Evolutionary conservation across 2,329 filamentous ascomycete species (phyloP).

Genomic region (Paraphaeosphaeria sporulosa): DNA sequence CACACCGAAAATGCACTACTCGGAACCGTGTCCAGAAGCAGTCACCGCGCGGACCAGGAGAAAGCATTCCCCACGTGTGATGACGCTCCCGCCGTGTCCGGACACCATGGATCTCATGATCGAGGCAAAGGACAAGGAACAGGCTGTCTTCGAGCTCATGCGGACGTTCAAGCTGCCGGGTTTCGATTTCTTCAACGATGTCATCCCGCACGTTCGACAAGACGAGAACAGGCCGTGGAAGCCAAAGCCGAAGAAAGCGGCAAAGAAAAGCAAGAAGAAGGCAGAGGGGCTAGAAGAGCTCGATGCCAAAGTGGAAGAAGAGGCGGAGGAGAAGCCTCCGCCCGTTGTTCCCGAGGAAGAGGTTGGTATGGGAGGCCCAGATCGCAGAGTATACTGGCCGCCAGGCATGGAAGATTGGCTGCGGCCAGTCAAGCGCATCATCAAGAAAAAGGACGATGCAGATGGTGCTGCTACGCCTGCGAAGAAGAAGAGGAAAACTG

Average conservation of each 20-base stretch:
- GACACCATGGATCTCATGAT: slow-evolving; percentile 97
- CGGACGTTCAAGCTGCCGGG: slow-evolving; percentile 84
- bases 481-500: slow-evolving; percentile 43
- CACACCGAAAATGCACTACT: slow-evolving; percentile 97
- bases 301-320: slow-evolving; percentile 54
- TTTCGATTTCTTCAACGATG: slow-evolving; percentile 75
- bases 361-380: slow-evolving; percentile 83
- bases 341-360: slow-evolving; percentile 69
- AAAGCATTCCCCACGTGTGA: slow-evolving; percentile 84
- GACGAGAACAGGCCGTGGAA: slow-evolving; percentile 72
- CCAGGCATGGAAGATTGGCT: slow-evolving; percentile 90
- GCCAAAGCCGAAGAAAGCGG: slow-evolving; percentile 50
- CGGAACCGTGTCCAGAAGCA: slow-evolving; percentile 78
- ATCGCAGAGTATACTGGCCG: slow-evolving; percentile 89
- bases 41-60: slow-evolving; percentile 79
- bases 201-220: slow-evolving; percentile 77
- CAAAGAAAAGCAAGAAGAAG: slow-evolving; percentile 56
- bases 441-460: slow-evolving; percentile 61
- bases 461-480: slow-evolving; percentile 35
- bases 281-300: slow-evolving; percentile 44
- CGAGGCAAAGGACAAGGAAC: slow-evolving; percentile 97
- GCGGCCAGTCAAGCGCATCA: slow-evolving; percentile 76
- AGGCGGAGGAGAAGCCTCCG: slow-evolving; percentile 45
- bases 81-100: slow-evolving; percentile 81
- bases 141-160: slow-evolving; percentile 95